Evolutionary conservation across 306 rosid genomes (phyloP).

Genomic region (Glycine latifolia): DNA sequence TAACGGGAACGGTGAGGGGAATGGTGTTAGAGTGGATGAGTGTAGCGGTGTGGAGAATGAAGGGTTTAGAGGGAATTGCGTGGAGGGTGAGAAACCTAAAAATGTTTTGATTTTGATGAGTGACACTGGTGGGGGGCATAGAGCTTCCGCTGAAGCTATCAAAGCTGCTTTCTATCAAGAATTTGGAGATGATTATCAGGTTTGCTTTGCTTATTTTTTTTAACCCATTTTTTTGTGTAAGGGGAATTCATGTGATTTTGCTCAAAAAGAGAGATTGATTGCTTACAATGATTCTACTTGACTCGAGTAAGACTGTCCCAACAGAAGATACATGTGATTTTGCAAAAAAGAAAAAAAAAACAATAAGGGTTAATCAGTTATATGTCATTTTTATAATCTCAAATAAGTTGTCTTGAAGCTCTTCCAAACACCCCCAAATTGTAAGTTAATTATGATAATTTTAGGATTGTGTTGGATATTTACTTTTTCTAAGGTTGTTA

Average conservation of each 20-base stretch:
- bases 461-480: background rate
- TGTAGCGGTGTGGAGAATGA: conserved; percentile 46
- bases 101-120: conserved; percentile 96
- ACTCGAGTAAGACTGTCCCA: background rate
- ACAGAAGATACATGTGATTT: background rate
- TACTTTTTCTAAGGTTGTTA: background rate
- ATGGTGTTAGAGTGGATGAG: conserved; percentile 49
- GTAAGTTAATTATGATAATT: conserved; percentile 21
- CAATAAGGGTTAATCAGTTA: background rate
- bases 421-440: background rate
- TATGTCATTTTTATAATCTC: background rate
- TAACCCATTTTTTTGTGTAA: background rate
- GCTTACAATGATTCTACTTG: background rate
- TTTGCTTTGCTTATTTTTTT: conserved; percentile 21
- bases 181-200: conserved; percentile 88
- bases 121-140: conserved; percentile 98
- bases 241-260: too few species aligned
- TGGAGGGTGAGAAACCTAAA: conserved; percentile 54
- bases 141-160: conserved; percentile 98
- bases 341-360: background rate
- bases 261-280: background rate
- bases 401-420: background rate
- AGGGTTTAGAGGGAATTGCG: conserved; percentile 53
- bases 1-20: background rate
- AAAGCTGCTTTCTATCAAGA: conserved; percentile 83